Conservation (phyloP, 441 rosid species). For the Populus hybrid region DNA sequence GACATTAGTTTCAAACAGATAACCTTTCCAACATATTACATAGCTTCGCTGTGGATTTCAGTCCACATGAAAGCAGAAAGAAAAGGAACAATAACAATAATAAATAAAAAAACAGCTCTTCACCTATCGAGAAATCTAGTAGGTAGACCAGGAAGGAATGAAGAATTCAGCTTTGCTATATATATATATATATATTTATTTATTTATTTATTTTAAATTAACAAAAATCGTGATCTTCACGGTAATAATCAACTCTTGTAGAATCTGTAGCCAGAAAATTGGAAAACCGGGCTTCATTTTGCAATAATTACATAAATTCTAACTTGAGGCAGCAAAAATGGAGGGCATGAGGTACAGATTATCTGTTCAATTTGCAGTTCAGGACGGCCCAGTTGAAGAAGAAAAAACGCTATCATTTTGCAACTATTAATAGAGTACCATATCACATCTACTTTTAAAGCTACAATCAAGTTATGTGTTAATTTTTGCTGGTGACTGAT, state of each 20-base stretch:
- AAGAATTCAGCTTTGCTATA: background rate
- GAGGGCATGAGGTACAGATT: background rate
- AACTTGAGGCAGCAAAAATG: background rate
- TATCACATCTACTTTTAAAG: too few species aligned
- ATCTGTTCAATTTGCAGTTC: too few species aligned
- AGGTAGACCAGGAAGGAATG: background rate
- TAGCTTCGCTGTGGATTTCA: background rate
- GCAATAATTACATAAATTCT: background rate
- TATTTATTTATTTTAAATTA: too few species aligned
- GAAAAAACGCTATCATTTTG: background rate
- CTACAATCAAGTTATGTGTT: background rate
- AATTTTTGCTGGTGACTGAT: background rate
- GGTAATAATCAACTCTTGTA: background rate
- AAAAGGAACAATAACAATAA: background rate
- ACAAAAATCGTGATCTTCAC: background rate
- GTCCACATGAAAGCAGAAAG: background rate
- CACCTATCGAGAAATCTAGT: background rate
- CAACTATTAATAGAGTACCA: background rate
- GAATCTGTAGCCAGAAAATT: background rate
- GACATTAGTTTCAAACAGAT: background rate
- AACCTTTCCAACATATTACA: background rate
- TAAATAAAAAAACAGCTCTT: background rate
- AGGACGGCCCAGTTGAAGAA: too few species aligned
- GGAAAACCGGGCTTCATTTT: background rate
- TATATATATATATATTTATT: background rate